Evolutionary conservation across 768 basidiomycete species (phyloP).

Genomic region (Scleroderma citrinum): DNA sequence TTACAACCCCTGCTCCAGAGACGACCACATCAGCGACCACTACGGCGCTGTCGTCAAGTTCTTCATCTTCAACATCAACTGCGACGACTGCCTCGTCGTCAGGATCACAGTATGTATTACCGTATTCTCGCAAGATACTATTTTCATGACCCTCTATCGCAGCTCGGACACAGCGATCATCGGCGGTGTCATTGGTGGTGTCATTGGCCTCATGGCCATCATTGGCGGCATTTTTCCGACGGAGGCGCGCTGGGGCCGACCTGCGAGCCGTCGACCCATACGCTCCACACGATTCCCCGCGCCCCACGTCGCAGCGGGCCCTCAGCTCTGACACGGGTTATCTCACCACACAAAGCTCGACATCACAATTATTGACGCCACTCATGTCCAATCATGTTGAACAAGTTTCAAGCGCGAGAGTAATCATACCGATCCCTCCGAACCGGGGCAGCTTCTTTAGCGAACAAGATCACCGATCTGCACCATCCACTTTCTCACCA

Average conservation of each 20-base stretch:
- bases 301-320: background rate
- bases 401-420: background rate
- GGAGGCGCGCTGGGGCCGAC: constrained; percentile 1
- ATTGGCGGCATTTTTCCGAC: constrained; percentile 4
- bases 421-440: constrained; percentile 6
- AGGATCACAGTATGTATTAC: constrained; percentile 9
- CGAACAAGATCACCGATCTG: background rate
- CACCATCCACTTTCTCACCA: background rate
- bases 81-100: background rate
- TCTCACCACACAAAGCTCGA: background rate
- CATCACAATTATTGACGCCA: background rate
- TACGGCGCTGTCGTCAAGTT: background rate
- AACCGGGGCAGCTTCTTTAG: background rate
- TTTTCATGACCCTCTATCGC: background rate
- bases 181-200: constrained; percentile 10
- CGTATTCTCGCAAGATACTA: background rate
- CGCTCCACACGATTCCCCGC: background rate
- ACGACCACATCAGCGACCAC: background rate
- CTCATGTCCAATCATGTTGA: constrained; percentile 9
- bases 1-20: constrained; percentile 1
- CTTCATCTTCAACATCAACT: background rate
- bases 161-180: constrained; percentile 8
- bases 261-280: background rate
- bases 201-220: background rate
- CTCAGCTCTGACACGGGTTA: background rate